Conservation (phyloP, 2,329 filamentous ascomycete species). For the Knufia fluminis region DNA sequence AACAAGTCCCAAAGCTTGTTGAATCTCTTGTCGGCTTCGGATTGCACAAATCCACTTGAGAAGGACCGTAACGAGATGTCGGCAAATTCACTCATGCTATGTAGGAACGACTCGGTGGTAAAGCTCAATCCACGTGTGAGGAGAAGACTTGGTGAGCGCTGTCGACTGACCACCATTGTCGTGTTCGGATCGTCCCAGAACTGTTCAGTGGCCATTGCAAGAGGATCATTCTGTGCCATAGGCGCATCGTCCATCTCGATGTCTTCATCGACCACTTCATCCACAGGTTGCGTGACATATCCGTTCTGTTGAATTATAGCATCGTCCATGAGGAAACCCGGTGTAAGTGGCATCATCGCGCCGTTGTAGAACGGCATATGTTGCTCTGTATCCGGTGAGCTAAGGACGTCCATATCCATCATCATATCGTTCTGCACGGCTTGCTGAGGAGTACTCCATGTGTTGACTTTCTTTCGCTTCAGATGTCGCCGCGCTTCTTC, state of each 20-base stretch:
- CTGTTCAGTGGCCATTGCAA: not conserved
- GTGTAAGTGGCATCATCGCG: not conserved
- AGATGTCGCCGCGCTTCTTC: constrained; percentile 3
- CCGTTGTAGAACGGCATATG: not conserved
- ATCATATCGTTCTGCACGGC: not conserved
- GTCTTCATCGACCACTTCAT: not conserved
- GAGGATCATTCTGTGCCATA: not conserved
- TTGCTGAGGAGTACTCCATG: not conserved
- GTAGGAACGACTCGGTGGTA: constrained; percentile 1
- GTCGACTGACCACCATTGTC: not conserved
- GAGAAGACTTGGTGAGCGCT: not conserved
- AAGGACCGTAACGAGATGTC: not conserved
- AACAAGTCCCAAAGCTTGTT: constrained; percentile 8
- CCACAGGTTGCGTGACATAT: not conserved
- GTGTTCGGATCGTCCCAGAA: not conserved
- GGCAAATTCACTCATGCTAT: constrained; percentile 1
- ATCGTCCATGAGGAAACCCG: not conserved
- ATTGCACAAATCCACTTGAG: not conserved
- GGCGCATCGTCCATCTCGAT: not conserved
- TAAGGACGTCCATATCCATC: not conserved
- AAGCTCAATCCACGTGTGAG: not conserved
- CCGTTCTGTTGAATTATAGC: not conserved
- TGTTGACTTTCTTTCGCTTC: constrained; percentile 7
- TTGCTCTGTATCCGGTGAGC: not conserved
- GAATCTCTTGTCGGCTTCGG: not conserved